These are phyloP conservation scores for Dissophora globulifera DNA, from an alignment of 192 early-diverging fungal species.

Conservation along the genomic window DNA sequence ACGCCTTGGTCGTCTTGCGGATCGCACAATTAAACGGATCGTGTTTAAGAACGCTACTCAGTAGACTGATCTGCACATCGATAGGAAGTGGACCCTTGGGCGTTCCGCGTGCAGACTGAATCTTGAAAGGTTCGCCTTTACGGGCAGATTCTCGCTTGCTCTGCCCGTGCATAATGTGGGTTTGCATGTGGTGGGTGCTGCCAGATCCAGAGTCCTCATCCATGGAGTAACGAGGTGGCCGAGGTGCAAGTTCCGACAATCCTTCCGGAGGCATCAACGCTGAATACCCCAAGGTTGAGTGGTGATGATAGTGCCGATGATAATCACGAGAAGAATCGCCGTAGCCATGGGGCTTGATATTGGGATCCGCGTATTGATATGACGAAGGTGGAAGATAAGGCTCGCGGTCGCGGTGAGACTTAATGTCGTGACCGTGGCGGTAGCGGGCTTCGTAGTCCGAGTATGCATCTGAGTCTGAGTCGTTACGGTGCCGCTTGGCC, in stretches of 20 bases:
- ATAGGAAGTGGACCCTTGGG: slow-evolving; percentile 51
- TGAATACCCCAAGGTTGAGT: background rate
- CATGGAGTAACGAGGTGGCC: slow-evolving; percentile 12
- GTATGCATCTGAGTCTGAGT: slow-evolving; percentile 30
- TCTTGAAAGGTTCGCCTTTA: slow-evolving; percentile 16
- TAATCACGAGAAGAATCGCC: background rate
- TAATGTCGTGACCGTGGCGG: background rate
- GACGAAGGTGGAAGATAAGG: background rate
- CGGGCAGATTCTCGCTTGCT: slow-evolving; percentile 11
- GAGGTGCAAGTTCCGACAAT: slow-evolving; percentile 12
- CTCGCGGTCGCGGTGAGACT: slow-evolving; percentile 3
- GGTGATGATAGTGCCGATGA: too few species aligned
- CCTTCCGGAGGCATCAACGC: slow-evolving; percentile 1
- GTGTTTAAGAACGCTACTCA: slow-evolving; percentile 41
- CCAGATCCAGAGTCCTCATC: slow-evolving; percentile 2
- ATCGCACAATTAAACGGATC: slow-evolving; percentile 53
- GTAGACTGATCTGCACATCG: slow-evolving; percentile 33
- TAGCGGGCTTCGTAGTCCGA: slow-evolving; percentile 19
- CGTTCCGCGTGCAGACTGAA: slow-evolving; percentile 42
- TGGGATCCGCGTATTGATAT: slow-evolving; percentile 3
- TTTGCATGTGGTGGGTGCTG: background rate
- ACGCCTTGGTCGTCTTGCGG: slow-evolving; percentile 45
- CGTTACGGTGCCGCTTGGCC: slow-evolving; percentile 3
- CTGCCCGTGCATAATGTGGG: background rate
- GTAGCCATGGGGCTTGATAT: background rate